Evolutionary conservation across 2,329 filamentous ascomycete genomes (phyloP), one percentile per base, ranked within the genome.

Genomic region (Colletotrichum australisinense): DNA sequence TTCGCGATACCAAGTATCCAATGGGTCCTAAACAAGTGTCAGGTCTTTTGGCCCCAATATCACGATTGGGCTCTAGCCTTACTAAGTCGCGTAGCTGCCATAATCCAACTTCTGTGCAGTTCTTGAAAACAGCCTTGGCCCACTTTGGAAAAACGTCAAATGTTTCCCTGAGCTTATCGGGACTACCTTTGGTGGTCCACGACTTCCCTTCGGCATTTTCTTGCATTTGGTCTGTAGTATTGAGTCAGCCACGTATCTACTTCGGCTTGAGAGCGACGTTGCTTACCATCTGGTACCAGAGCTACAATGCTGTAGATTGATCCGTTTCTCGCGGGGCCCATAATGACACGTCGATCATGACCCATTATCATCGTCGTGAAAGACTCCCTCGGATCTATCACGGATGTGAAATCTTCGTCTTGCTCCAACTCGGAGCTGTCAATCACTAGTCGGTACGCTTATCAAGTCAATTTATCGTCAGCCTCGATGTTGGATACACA

Each of bases 351-450:
- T 24, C 80, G 78, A 32, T 83, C 79, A 35, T 86, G 82, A 0
- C 81, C 85, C 69, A 87, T 78, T 2, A 87, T 78, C 86, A 87
- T 87, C 1, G 84, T 84, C 2, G 86, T 87, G 63, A 80, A 81
- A 1, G 84, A 79, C 5, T 82, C 77, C 16, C 76, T 72, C n/a
- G 83, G 82, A 19, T 84, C 77, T n/a, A 85, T 79, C 4, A 79
- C 75, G 1, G 74, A 74, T 4, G 68, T 74, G 0, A 77, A 57
- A 28, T 63, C 55, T 8, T 70, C 62, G n/a, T 78, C 46, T 28
- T 62, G 58, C 24, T 67, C 58, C 2, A 77, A 52, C 12, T 35
- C 49, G 2, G 74, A 66, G 9, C 69, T 72, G 19, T 76, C 75
- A 5, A 78, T 64, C 14, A 84, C 79, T 9, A 85, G 75, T 4